These are phyloP conservation scores for Chaetomium strumarium DNA, from an alignment of 2,329 filamentous ascomycete genomes.

Conservation along the genomic window DNA sequence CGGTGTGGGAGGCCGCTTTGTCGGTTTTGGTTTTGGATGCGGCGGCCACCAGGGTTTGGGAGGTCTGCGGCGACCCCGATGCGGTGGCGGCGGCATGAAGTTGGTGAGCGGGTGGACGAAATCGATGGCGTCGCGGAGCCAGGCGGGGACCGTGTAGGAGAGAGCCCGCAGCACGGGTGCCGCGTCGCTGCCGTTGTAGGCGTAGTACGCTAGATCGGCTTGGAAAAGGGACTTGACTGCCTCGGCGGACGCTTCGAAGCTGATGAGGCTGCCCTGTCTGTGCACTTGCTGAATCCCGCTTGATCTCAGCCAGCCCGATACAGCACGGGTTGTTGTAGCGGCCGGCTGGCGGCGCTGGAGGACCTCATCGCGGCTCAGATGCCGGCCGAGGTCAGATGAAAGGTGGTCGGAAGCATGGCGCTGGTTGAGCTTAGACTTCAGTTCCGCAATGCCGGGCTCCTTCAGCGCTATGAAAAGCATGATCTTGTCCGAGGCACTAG, in stretches of 20 bases:
- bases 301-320: constrained; percentile 38
- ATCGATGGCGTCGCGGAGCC: constrained; percentile 34
- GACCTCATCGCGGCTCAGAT: constrained; percentile 35
- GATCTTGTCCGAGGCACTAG: constrained; percentile 25
- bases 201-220: constrained; percentile 37
- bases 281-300: constrained; percentile 32
- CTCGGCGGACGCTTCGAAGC: constrained; percentile 36
- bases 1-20: background rate
- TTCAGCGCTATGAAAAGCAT: constrained; percentile 28
- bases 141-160: constrained; percentile 39
- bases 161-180: constrained; percentile 38
- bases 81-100: constrained; percentile 41
- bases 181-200: constrained; percentile 31
- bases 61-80: background rate
- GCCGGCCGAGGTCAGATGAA: constrained; percentile 24
- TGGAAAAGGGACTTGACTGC: constrained; percentile 37
- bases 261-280: constrained; percentile 37
- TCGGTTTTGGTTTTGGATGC: background rate
- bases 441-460: constrained; percentile 28
- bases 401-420: constrained; percentile 21
- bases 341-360: constrained; percentile 33
- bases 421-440: constrained; percentile 26
- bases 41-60: constrained; percentile 1
- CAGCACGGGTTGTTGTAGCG: constrained; percentile 30
- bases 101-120: constrained; percentile 45